A percentile compares a stretch with the other conserved stretches of the same genome.
Conservation (phyloP, 75 land plant species). For the Cryptomeria japonica region DNA sequence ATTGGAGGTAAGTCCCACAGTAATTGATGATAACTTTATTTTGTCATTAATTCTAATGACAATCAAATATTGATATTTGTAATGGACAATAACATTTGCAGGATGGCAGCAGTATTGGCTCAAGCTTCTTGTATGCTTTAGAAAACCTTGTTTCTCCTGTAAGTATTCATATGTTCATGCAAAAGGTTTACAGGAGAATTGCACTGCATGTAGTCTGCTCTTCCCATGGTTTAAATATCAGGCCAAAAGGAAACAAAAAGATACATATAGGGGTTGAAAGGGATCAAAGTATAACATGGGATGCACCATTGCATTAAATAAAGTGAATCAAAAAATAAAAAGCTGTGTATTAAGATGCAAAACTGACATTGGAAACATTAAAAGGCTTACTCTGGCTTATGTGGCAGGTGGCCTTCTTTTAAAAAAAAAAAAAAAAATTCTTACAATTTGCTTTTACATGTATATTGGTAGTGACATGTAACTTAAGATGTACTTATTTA, state of each 20-base stretch:
- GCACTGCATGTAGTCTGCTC: background rate
- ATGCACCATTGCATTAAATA: background rate
- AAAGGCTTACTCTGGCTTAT: background rate
- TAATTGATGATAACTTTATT: background rate
- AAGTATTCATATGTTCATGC: constrained; percentile 17
- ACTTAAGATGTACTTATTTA: background rate
- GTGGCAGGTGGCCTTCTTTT: background rate
- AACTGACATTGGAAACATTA: background rate
- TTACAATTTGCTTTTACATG: background rate
- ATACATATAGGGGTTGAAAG: background rate
- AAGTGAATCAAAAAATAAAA: constrained; percentile 3
- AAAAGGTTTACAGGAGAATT: background rate
- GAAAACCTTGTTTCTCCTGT: constrained; percentile 94
- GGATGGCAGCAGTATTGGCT: constrained; percentile 71
- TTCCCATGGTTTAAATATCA: background rate
- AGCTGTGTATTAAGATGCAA: background rate
- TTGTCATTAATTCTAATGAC: background rate
- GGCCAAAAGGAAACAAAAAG: background rate
- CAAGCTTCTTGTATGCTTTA: constrained; percentile 79
- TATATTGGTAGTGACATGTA: background rate
- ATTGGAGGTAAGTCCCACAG: constrained; percentile 46
- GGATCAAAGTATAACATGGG: background rate
- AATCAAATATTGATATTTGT: constrained; percentile 8
- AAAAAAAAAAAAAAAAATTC: background rate
- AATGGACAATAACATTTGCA: constrained; percentile 26